phyloP scores from a whole-genome alignment of 2,329 filamentous ascomycete genomes.

The Amauroascus niger region DNA sequence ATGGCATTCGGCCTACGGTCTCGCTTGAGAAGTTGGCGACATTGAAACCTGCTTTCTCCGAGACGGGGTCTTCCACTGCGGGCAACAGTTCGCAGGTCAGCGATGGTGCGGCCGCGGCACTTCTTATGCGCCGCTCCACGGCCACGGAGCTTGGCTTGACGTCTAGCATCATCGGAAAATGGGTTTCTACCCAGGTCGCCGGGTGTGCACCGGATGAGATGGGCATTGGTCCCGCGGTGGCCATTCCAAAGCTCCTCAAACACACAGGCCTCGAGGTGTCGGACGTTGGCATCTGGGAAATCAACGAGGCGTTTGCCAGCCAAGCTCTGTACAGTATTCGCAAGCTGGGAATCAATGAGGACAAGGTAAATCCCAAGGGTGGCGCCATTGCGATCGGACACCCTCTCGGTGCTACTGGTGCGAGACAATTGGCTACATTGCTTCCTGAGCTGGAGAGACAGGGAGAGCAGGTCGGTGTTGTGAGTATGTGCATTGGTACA shows the following conservation, averaged over 20 bases:
- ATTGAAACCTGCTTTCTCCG: constrained; percentile 77
- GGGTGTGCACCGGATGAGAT: constrained; percentile 87
- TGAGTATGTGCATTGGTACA: constrained; percentile 83
- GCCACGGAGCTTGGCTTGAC: constrained; percentile 63
- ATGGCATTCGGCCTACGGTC: constrained; percentile 65
- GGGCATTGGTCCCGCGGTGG: constrained; percentile 79
- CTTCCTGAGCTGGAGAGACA: constrained; percentile 58
- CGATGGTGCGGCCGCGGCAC: constrained; percentile 73
- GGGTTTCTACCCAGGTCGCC: constrained; percentile 63
- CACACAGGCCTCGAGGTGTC: constrained; percentile 55
- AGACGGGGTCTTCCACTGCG: constrained; percentile 67
- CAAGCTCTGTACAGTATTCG: constrained; percentile 62
- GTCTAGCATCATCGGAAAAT: constrained; percentile 66
- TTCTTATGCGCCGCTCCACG: constrained; percentile 76
- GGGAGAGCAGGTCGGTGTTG: constrained; percentile 65
- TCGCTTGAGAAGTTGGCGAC: constrained; percentile 61
- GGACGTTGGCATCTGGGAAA: constrained; percentile 80
- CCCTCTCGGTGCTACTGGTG: constrained; percentile 79
- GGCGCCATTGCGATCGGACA: constrained; percentile 92
- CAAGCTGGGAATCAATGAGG: constrained; percentile 49
- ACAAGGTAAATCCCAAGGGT: constrained; percentile 79
- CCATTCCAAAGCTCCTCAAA: constrained; percentile 70
- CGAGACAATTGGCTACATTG: constrained; percentile 67
- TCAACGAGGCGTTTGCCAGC: constrained; percentile 70
- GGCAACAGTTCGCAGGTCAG: constrained; percentile 79